Conservation (phyloP, 106 monocot genomes). For the Acorus calamus region DNA sequence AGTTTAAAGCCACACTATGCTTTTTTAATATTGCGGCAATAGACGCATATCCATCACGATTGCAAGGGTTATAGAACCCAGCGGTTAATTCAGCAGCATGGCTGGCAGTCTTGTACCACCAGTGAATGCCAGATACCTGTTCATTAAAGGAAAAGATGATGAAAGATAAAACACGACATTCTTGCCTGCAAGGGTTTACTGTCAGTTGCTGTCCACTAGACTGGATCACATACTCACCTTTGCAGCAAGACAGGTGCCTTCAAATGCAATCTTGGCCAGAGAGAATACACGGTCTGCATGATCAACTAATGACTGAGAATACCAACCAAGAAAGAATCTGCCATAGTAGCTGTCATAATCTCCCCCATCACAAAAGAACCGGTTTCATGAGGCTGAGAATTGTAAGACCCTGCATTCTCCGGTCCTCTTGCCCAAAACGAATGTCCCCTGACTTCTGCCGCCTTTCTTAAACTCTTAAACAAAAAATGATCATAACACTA, state of each 20-base stretch:
- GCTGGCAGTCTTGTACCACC: conserved; percentile 98
- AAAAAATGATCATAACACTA: conserved; percentile 82
- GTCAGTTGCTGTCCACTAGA: too few species aligned
- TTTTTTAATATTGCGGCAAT: conserved; percentile 72
- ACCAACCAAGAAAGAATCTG: conserved; percentile 90
- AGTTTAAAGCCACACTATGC: conserved; percentile 59
- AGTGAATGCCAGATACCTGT: conserved; percentile 82
- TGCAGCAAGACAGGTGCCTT: conserved; percentile 63
- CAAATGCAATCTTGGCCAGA: conserved; percentile 79
- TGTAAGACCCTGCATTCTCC: conserved; percentile 72
- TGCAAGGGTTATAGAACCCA: conserved; percentile 90
- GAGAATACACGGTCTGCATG: conserved; percentile 79
- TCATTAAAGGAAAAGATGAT: conserved; percentile 10
- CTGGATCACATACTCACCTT: conserved; percentile 35
- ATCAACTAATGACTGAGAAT: conserved; percentile 64
- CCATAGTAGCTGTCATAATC: conserved; percentile 93
- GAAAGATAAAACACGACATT: neutral
- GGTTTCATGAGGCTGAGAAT: conserved; percentile 74
- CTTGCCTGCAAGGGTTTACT: too few species aligned
- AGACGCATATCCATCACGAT: conserved; percentile 83
- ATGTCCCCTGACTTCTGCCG: conserved; percentile 74
- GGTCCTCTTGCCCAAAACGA: conserved; percentile 73
- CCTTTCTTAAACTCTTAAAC: conserved; percentile 65
- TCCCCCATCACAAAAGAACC: conserved; percentile 92
- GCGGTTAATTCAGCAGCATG: conserved; percentile 91